Evolutionary conservation across 768 basidiomycete genomes (phyloP).

Genomic region (Coprinopsis sp.): DNA sequence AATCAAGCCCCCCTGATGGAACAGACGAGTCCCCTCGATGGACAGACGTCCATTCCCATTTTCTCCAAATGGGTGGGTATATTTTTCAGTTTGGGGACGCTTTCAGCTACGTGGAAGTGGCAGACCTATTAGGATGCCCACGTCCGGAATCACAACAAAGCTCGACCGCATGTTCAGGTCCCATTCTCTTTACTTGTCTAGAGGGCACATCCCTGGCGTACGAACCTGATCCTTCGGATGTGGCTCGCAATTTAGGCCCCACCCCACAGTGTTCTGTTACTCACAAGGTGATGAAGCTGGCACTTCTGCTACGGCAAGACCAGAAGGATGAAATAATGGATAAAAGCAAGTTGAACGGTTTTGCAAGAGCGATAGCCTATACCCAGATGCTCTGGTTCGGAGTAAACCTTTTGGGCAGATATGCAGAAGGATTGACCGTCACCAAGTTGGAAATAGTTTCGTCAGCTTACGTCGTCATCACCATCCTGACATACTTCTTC

Average conservation of each 20-base stretch:
- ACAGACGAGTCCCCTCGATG: too few relatives aligned
- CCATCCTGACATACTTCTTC: conserved; percentile 10
- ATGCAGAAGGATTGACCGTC: conserved; percentile 5
- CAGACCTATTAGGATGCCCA: background rate
- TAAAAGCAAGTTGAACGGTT: conserved; percentile 14
- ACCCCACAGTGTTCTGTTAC: background rate
- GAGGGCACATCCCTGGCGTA: too few relatives aligned
- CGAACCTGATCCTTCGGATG: too few relatives aligned
- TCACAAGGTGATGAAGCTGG: too few relatives aligned
- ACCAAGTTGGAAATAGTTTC: conserved; percentile 17
- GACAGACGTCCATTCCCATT: conserved; percentile 20
- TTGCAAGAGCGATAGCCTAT: conserved; percentile 8
- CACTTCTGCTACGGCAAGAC: conserved; percentile 2
- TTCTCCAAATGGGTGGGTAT: conserved; percentile 27
- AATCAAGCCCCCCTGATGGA: background rate
- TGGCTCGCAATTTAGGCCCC: too few relatives aligned
- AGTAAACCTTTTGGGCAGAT: conserved; percentile 10
- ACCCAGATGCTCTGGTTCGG: conserved; percentile 9
- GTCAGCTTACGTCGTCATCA: conserved; percentile 11
- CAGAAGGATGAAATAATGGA: conserved; percentile 12
- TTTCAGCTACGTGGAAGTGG: too few relatives aligned
- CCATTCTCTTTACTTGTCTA: too few relatives aligned
- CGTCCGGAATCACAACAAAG: too few relatives aligned
- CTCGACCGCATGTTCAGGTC: too few relatives aligned
- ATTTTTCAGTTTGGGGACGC: conserved; percentile 4